phyloP scores from a whole-genome alignment of 1,284 basidiomycete species.

The Malassezia globosa region DNA sequence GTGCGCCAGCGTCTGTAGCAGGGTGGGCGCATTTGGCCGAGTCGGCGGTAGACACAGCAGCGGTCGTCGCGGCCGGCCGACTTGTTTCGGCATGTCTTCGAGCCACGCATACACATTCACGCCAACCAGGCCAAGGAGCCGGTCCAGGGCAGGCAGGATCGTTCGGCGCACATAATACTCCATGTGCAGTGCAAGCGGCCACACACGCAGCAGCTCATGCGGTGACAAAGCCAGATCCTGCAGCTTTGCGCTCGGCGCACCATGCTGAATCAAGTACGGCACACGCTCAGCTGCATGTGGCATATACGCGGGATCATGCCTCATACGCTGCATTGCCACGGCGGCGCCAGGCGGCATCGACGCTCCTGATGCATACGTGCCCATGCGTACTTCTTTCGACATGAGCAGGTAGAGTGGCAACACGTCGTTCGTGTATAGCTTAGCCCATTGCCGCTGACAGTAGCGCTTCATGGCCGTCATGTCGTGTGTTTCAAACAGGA shows the following conservation, averaged over 20 bases:
- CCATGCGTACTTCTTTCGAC: slow-evolving; percentile 83
- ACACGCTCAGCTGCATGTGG: slow-evolving; percentile 85
- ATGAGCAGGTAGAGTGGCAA: slow-evolving; percentile 85
- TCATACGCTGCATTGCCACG: slow-evolving; percentile 65
- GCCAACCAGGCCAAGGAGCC: slow-evolving; percentile 83
- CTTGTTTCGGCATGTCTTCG: slow-evolving; percentile 64
- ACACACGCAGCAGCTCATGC: slow-evolving; percentile 56
- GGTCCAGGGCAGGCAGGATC: slow-evolving; percentile 75
- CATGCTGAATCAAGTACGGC: slow-evolving; percentile 73
- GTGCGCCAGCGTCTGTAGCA: background rate
- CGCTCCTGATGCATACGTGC: slow-evolving; percentile 52
- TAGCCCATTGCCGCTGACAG: slow-evolving; percentile 72
- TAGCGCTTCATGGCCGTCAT: slow-evolving; percentile 79
- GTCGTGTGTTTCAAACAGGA: slow-evolving; percentile 77
- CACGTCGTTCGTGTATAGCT: slow-evolving; percentile 66
- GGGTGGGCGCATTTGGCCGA: background rate
- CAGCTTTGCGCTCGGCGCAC: slow-evolving; percentile 59
- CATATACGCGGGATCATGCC: slow-evolving; percentile 64
- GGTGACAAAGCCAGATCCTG: slow-evolving; percentile 73
- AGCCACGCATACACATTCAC: slow-evolving; percentile 82
- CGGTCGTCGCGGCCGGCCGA: too few relatives aligned
- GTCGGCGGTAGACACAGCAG: too few relatives aligned
- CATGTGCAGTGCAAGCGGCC: slow-evolving; percentile 56
- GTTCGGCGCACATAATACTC: slow-evolving; percentile 81
- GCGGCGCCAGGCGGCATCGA: slow-evolving; percentile 80